Evolutionary conservation across 768 basidiomycete species (phyloP), one percentile per base, ranked within the genome.

Genomic region (Tylopilus vinaceipallidus): DNA sequence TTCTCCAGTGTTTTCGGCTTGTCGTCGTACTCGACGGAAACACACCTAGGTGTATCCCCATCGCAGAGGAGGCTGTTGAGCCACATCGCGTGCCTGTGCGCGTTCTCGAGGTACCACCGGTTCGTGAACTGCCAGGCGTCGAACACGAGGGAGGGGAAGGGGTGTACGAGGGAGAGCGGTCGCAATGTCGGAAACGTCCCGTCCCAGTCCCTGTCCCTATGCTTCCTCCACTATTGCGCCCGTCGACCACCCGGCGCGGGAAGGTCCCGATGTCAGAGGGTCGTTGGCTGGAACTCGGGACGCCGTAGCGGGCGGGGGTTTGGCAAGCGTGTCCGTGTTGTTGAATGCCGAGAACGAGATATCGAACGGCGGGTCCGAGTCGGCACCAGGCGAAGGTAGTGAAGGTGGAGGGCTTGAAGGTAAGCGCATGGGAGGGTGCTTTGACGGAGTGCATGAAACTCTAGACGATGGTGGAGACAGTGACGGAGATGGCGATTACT

Each of bases 241-340:
- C 11, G 9, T 29, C 39, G 6, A 20, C 13, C 10, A n/a, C n/a
- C n/a, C n/a, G n/a, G n/a, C n/a, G n/a, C n/a, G n/a, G n/a, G n/a
- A n/a, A n/a, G n/a, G n/a, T n/a, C n/a, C n/a, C n/a, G n/a, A n/a
- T n/a, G n/a, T n/a, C n/a, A n/a, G n/a, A n/a, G n/a, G n/a, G 22
- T 7, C 24, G 30, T 42, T 26, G 33, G 42, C 8, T 41, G 48
- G 11, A n/a, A 22, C 19, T 44, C 36, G 17, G 23, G 10, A n/a
- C 52, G 53, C 6, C 51, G 39, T 30, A n/a, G 34, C 4, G 37
- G 39, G 4, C 49, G 6, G 62, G 9, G 53, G 49, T 39, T 67
- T 66, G 5, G 61, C 63, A 27, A 66, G 64, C 12, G 66, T 66
- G 17, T 65, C 67, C 0, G 66, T 58, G 6, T 66, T 68, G 14